Evolutionary conservation across 805 yeast species (phyloP), one percentile per base, ranked within the genome.

Genomic region (Schwanniomyces pseudopolymorphus): DNA sequence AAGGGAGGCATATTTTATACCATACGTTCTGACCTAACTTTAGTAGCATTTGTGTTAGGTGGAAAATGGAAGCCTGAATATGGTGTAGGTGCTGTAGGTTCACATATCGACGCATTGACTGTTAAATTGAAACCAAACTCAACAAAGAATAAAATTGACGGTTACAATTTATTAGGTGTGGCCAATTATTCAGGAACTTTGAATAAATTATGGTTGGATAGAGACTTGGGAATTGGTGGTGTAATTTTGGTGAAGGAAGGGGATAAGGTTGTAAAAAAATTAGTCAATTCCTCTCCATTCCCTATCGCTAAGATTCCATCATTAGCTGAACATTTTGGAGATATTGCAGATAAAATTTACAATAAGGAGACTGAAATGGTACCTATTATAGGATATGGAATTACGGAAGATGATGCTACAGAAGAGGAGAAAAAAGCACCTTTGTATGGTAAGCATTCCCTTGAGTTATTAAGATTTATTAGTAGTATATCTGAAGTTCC

Each of bases 151-250:
- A 67, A 74, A 8, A 80, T 83, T 13, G 90, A 86, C 47, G 95
- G 95, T 25, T 89, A 79, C 63, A 88, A 86, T 53, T 67, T 85
- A 40, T 70, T 89, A 25, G 96, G 95, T 5, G 89, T 87, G 33
- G 92, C 96, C 0, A 89, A 92, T 1, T 89, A 89, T 62, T 81
- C 89, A 17, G 94, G 94, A 27, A 84, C 87, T 2, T 64, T 85
- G 53, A 70, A 74, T 25, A 74, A 74, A 19, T 65, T 80, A 36
- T 85, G 95, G 90, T 81, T 87, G 77, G 96, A 89, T 64, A 79
- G 96, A 62, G 96, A 89, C 63, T 76, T 89, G 49, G 94, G 95
- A 39, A 64, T 89, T 50, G 96, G 90, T 42, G 96, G 96, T 39
- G 75, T 89, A 48, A 77, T 89, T 20, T 69, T 87, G 43, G 79